Percentiles rank a stretch among this genome's conserved stretches.
Conservation (phyloP, 2,329 filamentous ascomycete species). For the Cadophora luteo-olivacea region DNA sequence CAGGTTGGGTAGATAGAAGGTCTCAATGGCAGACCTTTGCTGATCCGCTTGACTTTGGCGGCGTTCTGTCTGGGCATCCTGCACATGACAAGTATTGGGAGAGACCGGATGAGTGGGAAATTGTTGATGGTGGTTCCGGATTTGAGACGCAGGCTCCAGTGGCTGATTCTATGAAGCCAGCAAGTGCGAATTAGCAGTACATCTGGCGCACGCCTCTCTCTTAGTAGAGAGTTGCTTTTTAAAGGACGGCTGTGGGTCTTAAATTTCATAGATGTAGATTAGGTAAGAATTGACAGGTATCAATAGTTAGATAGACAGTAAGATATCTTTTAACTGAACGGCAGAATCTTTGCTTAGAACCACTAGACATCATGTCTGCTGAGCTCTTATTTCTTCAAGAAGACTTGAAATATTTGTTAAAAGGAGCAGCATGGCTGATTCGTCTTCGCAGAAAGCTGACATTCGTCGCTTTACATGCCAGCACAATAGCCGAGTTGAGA, state of each 20-base stretch:
- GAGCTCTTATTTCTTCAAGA: not conserved
- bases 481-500: not conserved
- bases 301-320: not conserved
- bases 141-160: not conserved
- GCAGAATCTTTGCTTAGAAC: not conserved
- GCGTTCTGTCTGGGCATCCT: not conserved
- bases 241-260: not conserved
- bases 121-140: not conserved
- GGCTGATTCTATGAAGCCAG: not conserved
- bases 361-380: not conserved
- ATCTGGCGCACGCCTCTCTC: too few relatives aligned
- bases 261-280: not conserved
- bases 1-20: conserved; percentile 17
- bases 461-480: not conserved
- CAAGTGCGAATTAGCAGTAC: not conserved
- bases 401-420: not conserved
- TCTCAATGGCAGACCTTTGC: conserved; percentile 1
- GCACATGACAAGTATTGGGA: not conserved
- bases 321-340: not conserved
- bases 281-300: not conserved
- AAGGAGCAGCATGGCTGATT: not conserved
- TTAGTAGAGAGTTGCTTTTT: not conserved
- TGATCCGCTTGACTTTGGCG: not conserved
- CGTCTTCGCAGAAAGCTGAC: not conserved
- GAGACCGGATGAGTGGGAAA: not conserved